These are phyloP conservation scores for Trametes meyenii DNA, from an alignment of 768 basidiomycete genomes.

Conservation along the genomic window DNA sequence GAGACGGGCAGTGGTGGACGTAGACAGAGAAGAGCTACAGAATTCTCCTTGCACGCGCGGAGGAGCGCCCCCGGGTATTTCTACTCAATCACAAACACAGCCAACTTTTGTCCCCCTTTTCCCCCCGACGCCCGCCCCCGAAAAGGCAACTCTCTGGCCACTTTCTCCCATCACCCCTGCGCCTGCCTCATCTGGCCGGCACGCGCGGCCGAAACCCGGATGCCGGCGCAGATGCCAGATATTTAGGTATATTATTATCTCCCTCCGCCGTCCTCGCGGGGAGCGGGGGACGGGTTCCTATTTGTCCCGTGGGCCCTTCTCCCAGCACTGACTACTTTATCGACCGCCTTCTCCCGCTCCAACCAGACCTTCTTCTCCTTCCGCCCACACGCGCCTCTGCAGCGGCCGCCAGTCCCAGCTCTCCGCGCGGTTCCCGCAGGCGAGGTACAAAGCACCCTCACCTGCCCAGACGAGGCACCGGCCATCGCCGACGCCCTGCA, in stretches of 20 bases:
- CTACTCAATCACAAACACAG: slow-evolving; percentile 28
- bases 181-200: slow-evolving; percentile 14
- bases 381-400: not conserved
- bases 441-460: slow-evolving; percentile 4
- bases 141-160: not conserved
- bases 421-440: not conserved
- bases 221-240: too few relatives aligned
- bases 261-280: too few relatives aligned
- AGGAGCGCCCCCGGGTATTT: slow-evolving; percentile 26
- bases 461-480: slow-evolving; percentile 16
- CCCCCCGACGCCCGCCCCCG: slow-evolving; percentile 5
- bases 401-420: not conserved
- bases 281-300: not conserved
- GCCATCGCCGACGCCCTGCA: slow-evolving; percentile 18
- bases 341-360: not conserved
- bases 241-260: too few relatives aligned
- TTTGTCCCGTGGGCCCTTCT: not conserved
- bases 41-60: slow-evolving; percentile 27
- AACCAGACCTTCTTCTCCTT: not conserved
- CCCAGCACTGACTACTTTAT: not conserved
- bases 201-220: not conserved
- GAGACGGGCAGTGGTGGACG: slow-evolving; percentile 25
- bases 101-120: slow-evolving; percentile 20
- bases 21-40: slow-evolving; percentile 31
- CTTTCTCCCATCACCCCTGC: slow-evolving; percentile 2